Conservation (phyloP, 2,329 filamentous ascomycete genomes). For the Colletotrichum eleusines region DNA sequence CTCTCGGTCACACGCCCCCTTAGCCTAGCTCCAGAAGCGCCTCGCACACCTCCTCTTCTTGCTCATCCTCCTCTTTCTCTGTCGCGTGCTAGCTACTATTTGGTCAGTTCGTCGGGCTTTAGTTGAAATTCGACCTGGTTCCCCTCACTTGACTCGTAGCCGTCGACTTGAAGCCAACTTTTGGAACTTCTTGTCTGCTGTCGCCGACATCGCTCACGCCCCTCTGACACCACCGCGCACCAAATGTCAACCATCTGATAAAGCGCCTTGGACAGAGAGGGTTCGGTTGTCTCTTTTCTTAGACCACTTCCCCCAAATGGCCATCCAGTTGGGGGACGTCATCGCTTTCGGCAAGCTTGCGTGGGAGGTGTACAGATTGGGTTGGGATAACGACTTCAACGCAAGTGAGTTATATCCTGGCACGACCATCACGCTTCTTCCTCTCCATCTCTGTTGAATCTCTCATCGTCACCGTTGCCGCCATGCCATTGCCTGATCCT, state of each 20-base stretch:
- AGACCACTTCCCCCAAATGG: slow-evolving; percentile 25
- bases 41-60: neutral
- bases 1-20: slow-evolving; percentile 12
- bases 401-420: slow-evolving; percentile 48
- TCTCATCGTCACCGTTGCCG: neutral
- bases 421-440: neutral
- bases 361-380: slow-evolving; percentile 50
- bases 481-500: neutral
- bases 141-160: slow-evolving; percentile 16
- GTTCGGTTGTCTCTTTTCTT: neutral
- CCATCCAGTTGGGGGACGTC: slow-evolving; percentile 49
- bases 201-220: slow-evolving; percentile 19
- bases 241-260: slow-evolving; percentile 22
- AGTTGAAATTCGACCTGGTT: slow-evolving; percentile 22
- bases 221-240: slow-evolving; percentile 8
- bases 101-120: slow-evolving; percentile 23
- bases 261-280: slow-evolving; percentile 21
- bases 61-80: neutral
- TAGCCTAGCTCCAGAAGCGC: slow-evolving; percentile 5
- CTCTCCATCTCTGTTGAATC: neutral
- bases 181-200: slow-evolving; percentile 29
- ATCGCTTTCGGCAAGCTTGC: slow-evolving; percentile 50
- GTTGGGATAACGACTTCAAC: slow-evolving; percentile 50
- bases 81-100: slow-evolving; percentile 9
- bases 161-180: slow-evolving; percentile 25